Base-by-base conservation (phyloP, 1,139 yeast species). In the Pichia sp. region DNA sequence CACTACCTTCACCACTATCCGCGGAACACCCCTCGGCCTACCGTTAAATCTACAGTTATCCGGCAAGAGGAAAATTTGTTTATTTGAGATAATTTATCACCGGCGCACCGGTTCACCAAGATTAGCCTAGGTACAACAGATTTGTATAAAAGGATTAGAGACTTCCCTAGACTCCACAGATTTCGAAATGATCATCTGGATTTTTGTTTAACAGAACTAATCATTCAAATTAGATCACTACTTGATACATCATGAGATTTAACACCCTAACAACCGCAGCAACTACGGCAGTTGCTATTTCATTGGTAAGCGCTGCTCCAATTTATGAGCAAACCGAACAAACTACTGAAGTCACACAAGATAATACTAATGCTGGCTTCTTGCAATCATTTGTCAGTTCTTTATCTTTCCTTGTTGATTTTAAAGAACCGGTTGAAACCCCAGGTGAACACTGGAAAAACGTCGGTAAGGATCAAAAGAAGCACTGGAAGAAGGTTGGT, bases 401-500 rank as follows among this genome's bases (percentile, higher is more conserved):
- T 0, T 27, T 48, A 27, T 26, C 38, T 11, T 16, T 39, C 4
- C 34, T 46, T 33, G 5, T 44, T 29, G 43, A 2, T 28, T 16
- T 16, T 16, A 49, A 38, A 9, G 49, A 41, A 36, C 44, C 41
- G 23, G 37, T 28, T 23, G 45, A 37, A 27, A 39, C 48, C 27
- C 48, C 46, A 35, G 43, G 44, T 36, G 46, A 46, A 4, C 41
- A 47, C 44, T 47, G 55, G 55, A 53, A 54, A 34, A 42, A 50
- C 7, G 37, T 29, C 35, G 57, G 55, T 39, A 49, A 50, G 27
- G 47, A 47, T 8, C 46, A 49, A 39, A 49, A 37, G 38, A 49
- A 55, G 36, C 48, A 54, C 44, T 45, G 49, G 55, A 49, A 49
- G 47, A 46, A 50, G 37, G 32, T 47, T 36, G 58, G 58, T 29